phyloP scores from a whole-genome alignment of 768 basidiomycete species.

The Pleurotus cornucopiae region DNA sequence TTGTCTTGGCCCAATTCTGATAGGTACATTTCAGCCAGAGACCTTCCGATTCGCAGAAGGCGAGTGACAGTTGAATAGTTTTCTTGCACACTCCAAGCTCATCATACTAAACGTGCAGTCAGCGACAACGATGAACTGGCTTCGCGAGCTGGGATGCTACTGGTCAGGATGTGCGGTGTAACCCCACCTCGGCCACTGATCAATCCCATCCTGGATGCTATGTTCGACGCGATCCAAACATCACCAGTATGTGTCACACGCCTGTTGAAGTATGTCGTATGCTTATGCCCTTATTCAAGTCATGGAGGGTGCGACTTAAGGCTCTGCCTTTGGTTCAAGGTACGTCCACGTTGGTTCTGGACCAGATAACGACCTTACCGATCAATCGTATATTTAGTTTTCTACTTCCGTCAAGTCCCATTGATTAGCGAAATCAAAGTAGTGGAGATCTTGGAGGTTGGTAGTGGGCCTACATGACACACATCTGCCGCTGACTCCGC shows the following conservation, averaged over 20 bases:
- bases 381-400: slow-evolving; percentile 38
- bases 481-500: no score
- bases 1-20: background rate
- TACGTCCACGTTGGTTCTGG: slow-evolving; percentile 17
- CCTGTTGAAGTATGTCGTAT: background rate
- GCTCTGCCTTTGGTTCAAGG: slow-evolving; percentile 83
- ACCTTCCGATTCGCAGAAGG: slow-evolving; percentile 73
- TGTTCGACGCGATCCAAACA: slow-evolving; percentile 72
- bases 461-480: slow-evolving; percentile 7
- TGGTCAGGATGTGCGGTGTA: slow-evolving; percentile 84
- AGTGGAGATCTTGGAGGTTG: slow-evolving; percentile 75
- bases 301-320: slow-evolving; percentile 85
- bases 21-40: slow-evolving; percentile 48
- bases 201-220: slow-evolving; percentile 61
- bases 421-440: slow-evolving; percentile 73
- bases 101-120: slow-evolving; percentile 30
- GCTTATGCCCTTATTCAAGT: slow-evolving; percentile 35
- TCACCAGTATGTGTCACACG: slow-evolving; percentile 53
- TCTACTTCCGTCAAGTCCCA: slow-evolving; percentile 88
- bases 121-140: slow-evolving; percentile 74
- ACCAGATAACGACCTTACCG: background rate
- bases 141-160: slow-evolving; percentile 57
- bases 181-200: slow-evolving; percentile 70
- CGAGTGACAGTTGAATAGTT: slow-evolving; percentile 18
- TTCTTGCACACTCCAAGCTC: no score